Base-by-base conservation (phyloP, 2,329 filamentous ascomycete species). In the Bisporella sp. region DNA sequence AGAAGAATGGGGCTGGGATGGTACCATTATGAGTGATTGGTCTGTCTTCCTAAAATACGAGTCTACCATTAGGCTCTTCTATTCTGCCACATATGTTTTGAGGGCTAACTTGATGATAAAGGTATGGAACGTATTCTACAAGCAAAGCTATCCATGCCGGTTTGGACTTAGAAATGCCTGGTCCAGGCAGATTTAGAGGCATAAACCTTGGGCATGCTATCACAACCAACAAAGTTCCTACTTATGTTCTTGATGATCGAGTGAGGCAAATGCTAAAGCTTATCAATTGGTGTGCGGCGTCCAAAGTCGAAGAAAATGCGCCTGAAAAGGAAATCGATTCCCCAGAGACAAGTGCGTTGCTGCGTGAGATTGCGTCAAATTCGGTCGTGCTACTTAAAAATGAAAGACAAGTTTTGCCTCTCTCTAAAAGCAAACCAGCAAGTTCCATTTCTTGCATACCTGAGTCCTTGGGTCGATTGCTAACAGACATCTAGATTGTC, bases 361-460 rank as follows among this genome's bases (percentile, higher is more conserved):
- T 82, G 21, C 71, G 81, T 21, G 69, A 76, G 35, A 67, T 80
- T 2, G 79, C 79, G 5, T 71, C 76, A 0, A 76, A 81, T 53
- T 78, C 76, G 1, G 76, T 84, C 7, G 80, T 85, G 1, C 73
- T 85, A 6, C 67, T 85, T 33, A 84, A 85, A 67, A 86, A 86
- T 54, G 73, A 81, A 21, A 71, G 71, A 4, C 68, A 69, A 11
- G 64, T 78, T 1, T 68, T 86, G 0, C 82, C 82, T 0, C 63
- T 79, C 44, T 66, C 68, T 39, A 47, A 69, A 72, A 52, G 50
- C 31, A 82, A 80, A 59, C 82, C 79, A 58, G 70, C 76, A 13
- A 21, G 21, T 21, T 21, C 21, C 21, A 21, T 21, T 21, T 21
- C 21, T 50, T 46, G 21, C 21, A 21, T 21, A 21, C 21, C 21